Conservation (phyloP, 208 protist species). For the Trypanosoma caninum region DNA sequence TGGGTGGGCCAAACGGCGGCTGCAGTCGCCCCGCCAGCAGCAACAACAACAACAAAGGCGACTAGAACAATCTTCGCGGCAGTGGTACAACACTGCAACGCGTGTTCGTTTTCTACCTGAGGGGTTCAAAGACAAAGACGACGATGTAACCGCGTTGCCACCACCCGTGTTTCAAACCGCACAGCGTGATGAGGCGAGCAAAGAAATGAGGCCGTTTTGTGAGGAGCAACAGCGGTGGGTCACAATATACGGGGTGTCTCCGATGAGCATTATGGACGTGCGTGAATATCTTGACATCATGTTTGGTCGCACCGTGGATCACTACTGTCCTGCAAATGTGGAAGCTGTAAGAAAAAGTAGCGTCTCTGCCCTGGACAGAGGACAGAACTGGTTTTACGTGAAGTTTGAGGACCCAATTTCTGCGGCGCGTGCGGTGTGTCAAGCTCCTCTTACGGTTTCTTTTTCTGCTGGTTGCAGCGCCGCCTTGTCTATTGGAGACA, state of each 20-base stretch:
- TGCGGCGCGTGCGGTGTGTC: conserved; percentile 50
- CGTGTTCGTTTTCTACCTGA: conserved; percentile 31
- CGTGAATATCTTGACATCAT: conserved; percentile 71
- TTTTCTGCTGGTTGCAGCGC: not conserved
- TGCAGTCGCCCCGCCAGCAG: not conserved
- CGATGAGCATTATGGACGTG: conserved; percentile 43
- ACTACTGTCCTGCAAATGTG: conserved; percentile 26
- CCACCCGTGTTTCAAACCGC: not conserved
- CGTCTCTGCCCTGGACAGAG: not conserved
- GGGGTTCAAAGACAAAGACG: conserved; percentile 19
- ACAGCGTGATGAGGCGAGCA: not conserved
- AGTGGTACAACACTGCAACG: no score
- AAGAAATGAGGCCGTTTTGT: not conserved
- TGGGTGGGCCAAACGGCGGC: conserved; percentile 12
- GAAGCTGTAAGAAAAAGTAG: not conserved
- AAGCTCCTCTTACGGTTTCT: conserved; percentile 26
- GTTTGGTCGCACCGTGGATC: conserved; percentile 64
- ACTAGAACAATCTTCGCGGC: no score
- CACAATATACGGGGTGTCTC: conserved; percentile 34
- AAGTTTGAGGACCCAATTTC: conserved; percentile 49
- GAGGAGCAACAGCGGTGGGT: conserved; percentile 35
- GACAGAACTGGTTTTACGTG: conserved; percentile 43
- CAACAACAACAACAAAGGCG: conserved; percentile 3
- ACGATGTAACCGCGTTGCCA: conserved; percentile 3
- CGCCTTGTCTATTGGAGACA: not conserved